Percentiles rank a stretch among this genome's conserved stretches.
Conservation (phyloP, 805 yeast genomes). For the Helenozyma rhizophorensis region DNA sequence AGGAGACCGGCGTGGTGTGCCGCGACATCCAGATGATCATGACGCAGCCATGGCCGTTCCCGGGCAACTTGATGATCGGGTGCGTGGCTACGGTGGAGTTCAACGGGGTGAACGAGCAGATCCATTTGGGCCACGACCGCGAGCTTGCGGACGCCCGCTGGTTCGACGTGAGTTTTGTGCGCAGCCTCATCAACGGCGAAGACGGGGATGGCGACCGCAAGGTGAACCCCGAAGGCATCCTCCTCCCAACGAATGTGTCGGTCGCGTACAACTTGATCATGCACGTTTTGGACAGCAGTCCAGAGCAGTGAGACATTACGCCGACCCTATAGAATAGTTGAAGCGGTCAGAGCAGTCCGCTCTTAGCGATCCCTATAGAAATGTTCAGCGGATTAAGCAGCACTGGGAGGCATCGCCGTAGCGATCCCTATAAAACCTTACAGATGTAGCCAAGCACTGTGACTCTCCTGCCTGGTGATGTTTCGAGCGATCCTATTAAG, state of each 20-base stretch:
- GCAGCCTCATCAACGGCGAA: constrained; percentile 28
- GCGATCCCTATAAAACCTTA: too few species aligned
- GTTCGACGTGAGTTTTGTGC: constrained; percentile 60
- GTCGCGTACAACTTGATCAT: constrained; percentile 44
- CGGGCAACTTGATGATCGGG: constrained; percentile 90
- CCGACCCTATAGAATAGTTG: too few species aligned
- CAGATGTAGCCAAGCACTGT: too few species aligned
- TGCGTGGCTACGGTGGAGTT: constrained; percentile 77
- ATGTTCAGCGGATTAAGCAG: too few species aligned
- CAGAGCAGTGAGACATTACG: constrained; percentile 7
- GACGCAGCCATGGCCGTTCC: constrained; percentile 98
- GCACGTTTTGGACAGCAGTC: constrained; percentile 28
- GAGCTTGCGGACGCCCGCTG: constrained; percentile 85
- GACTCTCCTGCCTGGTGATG: too few species aligned
- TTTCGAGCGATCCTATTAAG: too few species aligned
- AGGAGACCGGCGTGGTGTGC: constrained; percentile 83
- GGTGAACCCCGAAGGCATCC: constrained; percentile 31
- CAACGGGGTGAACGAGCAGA: constrained; percentile 58
- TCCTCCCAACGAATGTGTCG: constrained; percentile 40
- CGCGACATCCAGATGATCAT: constrained; percentile 53
- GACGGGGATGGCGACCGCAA: constrained; percentile 20
- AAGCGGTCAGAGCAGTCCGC: too few species aligned
- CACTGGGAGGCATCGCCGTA: too few species aligned
- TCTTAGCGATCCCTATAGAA: too few species aligned
- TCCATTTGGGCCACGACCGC: constrained; percentile 75